Evolutionary conservation across 495 filamentous ascomycete genomes (phyloP).

Genomic region (Cercophora sp.): DNA sequence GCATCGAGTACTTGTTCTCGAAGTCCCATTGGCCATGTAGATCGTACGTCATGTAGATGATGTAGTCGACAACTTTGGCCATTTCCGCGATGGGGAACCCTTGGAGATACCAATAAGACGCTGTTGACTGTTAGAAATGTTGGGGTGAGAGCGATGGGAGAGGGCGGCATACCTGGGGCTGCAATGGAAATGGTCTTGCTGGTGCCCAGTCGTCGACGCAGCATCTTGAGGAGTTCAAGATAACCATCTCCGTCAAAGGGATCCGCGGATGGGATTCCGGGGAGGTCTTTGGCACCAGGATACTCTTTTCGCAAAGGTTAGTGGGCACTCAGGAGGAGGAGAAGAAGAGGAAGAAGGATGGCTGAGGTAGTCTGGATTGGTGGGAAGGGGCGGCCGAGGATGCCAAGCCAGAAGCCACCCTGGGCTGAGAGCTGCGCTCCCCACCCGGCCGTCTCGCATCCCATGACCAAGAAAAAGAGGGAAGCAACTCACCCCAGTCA

Average conservation of each 20-base stretch:
- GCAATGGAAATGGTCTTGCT: conserved; percentile 24
- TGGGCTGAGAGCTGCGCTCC: no score
- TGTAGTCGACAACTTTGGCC: conserved; percentile 24
- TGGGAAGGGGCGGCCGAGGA: no score
- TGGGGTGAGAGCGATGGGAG: no score
- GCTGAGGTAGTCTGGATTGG: no score
- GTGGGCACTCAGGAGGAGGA: no score
- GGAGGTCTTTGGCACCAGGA: conserved; percentile 29
- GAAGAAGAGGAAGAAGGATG: no score
- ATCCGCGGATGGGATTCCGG: conserved; percentile 21
- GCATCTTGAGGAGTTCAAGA: conserved; percentile 13
- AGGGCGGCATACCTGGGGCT: no score
- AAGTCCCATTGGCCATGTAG: conserved; percentile 23
- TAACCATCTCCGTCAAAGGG: conserved; percentile 19
- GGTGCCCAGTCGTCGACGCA: conserved; percentile 13
- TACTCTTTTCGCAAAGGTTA: conserved; percentile 30
- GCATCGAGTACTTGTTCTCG: conserved; percentile 7
- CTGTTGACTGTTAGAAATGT: no score
- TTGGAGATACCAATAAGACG: conserved; percentile 17
- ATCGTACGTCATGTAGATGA: conserved; percentile 30
- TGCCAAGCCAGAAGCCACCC: no score
- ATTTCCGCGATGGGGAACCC: conserved; percentile 19
- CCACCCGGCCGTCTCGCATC: neutral
- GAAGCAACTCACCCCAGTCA: conserved; percentile 25
- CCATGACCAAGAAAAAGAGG: neutral